A percentile compares a stretch with the other conserved stretches of the same genome.
Conservation (phyloP, 176 grass and related monocot genomes). For the Thinopyrum elongatum region DNA sequence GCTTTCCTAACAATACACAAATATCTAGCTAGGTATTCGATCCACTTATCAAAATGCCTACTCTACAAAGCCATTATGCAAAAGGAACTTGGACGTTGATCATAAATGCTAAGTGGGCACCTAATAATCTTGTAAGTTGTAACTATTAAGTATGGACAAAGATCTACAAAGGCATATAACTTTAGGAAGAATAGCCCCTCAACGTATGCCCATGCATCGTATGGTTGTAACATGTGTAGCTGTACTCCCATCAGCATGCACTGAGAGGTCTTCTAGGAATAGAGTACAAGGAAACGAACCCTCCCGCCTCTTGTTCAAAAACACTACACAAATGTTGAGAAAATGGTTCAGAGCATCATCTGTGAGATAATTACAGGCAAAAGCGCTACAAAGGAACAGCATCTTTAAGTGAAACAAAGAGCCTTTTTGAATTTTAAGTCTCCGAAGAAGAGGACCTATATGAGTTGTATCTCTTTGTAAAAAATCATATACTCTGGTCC, state of each 20-base stretch:
- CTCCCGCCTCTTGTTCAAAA: conserved; percentile 19
- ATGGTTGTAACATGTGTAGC: conserved; percentile 7
- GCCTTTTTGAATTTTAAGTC: not conserved
- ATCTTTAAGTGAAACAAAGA: not conserved
- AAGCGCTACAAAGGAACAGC: not conserved
- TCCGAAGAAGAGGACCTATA: not conserved
- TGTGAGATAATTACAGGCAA: not conserved
- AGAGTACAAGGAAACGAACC: conserved; percentile 20
- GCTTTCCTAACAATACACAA: too few relatives aligned
- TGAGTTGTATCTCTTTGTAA: not conserved
- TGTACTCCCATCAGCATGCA: conserved; percentile 7
- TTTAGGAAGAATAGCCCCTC: conserved; percentile 19
- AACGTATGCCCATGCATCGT: not conserved
- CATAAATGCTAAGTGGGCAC: conserved; percentile 34
- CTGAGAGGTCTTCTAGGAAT: conserved; percentile 25
- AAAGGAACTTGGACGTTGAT: conserved; percentile 31
- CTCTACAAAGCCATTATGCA: conserved; percentile 19
- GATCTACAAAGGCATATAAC: conserved; percentile 23
- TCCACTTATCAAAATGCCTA: conserved; percentile 31
- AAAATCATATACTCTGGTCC: not conserved
- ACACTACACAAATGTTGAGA: conserved; percentile 6
- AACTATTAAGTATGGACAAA: conserved; percentile 31
- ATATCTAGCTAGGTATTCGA: conserved; percentile 29
- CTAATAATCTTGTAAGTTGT: conserved; percentile 19
- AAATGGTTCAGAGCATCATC: conserved; percentile 3